Evolutionary conservation across 164 flowering plant genomes (phyloP).

Genomic region (Macadamia tetraphylla): DNA sequence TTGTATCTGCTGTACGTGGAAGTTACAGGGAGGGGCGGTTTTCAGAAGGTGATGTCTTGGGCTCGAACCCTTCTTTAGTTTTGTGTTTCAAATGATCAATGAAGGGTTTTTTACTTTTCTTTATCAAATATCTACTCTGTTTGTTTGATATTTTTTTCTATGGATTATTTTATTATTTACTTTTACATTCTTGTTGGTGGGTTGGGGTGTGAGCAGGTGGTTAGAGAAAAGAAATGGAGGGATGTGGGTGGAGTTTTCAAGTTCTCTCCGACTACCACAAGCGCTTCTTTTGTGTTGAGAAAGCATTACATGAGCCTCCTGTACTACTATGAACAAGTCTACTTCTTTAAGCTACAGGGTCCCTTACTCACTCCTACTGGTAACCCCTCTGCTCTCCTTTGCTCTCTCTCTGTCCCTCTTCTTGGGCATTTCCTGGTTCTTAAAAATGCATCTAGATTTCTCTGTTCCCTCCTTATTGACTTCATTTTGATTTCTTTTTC

Average conservation of each 20-base stretch:
- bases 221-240: conserved; percentile 86
- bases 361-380: conserved; percentile 36
- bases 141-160: too few relatives aligned
- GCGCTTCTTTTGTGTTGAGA: conserved; percentile 77
- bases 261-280: conserved; percentile 76
- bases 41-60: conserved; percentile 47
- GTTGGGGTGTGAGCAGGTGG: conserved; percentile 35
- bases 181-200: background rate
- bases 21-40: conserved; percentile 81
- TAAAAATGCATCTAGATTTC: background rate
- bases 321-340: conserved; percentile 66
- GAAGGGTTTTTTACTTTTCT: background rate
- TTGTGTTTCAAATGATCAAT: background rate
- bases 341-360: conserved; percentile 51
- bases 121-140: too few relatives aligned
- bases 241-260: conserved; percentile 58
- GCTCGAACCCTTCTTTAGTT: too few relatives aligned
- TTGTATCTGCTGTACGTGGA: conserved; percentile 77
- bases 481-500: background rate
- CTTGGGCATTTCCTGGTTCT: background rate
- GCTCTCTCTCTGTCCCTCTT: background rate
- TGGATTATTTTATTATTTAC: too few relatives aligned
- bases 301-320: conserved; percentile 65
- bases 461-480: background rate
- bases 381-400: background rate